These are phyloP conservation scores for Dactylellina cionopaga DNA, from an alignment of 2,329 filamentous ascomycete genomes.

Conservation along the genomic window DNA sequence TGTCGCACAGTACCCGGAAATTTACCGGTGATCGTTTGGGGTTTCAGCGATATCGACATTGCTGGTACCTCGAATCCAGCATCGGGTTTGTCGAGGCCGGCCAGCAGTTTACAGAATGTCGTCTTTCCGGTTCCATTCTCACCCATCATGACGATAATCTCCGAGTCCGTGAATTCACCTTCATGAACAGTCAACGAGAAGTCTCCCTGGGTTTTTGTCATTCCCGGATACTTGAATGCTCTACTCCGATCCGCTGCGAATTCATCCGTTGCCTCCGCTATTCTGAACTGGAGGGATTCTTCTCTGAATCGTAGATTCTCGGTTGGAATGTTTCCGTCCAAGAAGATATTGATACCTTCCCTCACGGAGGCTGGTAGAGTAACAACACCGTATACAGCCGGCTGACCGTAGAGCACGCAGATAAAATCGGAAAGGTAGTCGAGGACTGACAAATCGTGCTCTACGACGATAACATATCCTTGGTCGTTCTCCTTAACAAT, in stretches of 20 bases:
- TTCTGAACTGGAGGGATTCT: slow-evolving; percentile 93
- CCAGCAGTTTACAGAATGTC: slow-evolving; percentile 95
- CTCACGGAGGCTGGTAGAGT: slow-evolving; percentile 94
- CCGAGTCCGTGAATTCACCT: slow-evolving; percentile 94
- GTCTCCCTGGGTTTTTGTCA: slow-evolving; percentile 90
- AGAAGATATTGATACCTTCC: slow-evolving; percentile 99
- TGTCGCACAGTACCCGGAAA: slow-evolving; percentile 96
- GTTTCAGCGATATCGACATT: slow-evolving; percentile 99
- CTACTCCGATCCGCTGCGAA: slow-evolving; percentile 84
- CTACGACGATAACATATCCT: slow-evolving; percentile 91
- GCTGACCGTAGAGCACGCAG: slow-evolving; percentile 94
- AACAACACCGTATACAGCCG: slow-evolving; percentile 96
- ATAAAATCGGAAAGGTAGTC: slow-evolving; percentile 99
- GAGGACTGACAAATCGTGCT: slow-evolving; percentile 98
- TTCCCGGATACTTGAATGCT: slow-evolving; percentile 84
- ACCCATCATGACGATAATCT: slow-evolving; percentile 99
- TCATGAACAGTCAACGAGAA: slow-evolving; percentile 85
- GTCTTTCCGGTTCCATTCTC: slow-evolving; percentile 99
- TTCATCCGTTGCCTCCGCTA: slow-evolving; percentile 88
- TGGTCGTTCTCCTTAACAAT: slow-evolving; percentile 82
- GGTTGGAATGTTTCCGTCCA: slow-evolving; percentile 96
- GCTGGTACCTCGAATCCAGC: slow-evolving; percentile 77
- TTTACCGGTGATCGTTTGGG: slow-evolving; percentile 98
- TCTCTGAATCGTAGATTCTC: slow-evolving; percentile 99
- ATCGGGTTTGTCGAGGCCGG: slow-evolving; percentile 92